Conservation (phyloP, 148 eudicot genomes). For the Fagopyrum esculentum region DNA sequence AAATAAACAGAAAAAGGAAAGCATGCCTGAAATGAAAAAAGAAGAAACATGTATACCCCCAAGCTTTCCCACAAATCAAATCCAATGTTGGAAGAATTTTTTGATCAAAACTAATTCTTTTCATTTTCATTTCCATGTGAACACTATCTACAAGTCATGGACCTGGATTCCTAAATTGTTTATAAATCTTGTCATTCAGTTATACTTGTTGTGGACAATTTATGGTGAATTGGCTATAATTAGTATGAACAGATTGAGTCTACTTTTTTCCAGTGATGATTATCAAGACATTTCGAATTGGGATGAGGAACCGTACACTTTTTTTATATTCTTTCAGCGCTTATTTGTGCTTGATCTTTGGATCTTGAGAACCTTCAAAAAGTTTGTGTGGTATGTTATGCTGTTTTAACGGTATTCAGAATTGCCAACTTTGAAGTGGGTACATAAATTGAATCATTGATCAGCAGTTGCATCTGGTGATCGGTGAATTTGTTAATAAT, state of each 20-base stretch:
- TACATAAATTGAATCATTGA: neutral
- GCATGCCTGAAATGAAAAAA: neutral
- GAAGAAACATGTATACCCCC: constrained; percentile 32
- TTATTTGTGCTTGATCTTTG: neutral
- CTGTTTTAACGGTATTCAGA: neutral
- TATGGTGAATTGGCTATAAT: too few species aligned
- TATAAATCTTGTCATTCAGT: too few species aligned
- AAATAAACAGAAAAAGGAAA: neutral
- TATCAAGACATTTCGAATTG: neutral
- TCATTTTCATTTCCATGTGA: too few species aligned
- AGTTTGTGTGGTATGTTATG: neutral
- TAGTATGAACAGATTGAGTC: neutral
- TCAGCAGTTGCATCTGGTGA: neutral
- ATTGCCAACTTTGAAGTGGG: neutral
- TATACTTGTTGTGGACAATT: too few species aligned
- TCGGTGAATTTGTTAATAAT: neutral
- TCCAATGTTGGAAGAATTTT: constrained; percentile 51
- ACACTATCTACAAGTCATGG: neutral
- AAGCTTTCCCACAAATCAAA: constrained; percentile 65
- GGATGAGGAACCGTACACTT: neutral
- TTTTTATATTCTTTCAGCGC: neutral
- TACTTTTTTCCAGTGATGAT: neutral
- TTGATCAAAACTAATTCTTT: constrained; percentile 21
- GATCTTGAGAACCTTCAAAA: neutral
- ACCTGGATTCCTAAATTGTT: too few species aligned